Conservation (phyloP, 768 basidiomycete genomes). For the Leccinellum luteum region DNA sequence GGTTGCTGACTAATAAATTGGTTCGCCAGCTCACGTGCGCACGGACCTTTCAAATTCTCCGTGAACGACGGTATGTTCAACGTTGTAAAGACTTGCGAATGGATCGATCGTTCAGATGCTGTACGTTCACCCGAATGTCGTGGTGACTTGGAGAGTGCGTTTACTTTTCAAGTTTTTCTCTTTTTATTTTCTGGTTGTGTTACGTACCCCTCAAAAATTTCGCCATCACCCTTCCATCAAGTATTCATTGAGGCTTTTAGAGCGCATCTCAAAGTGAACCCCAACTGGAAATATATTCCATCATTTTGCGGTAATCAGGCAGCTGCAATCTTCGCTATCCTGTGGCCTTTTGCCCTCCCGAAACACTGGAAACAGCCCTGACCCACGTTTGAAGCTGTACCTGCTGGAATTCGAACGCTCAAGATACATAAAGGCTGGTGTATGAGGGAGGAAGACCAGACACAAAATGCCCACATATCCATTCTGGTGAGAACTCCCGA, state of each 20-base stretch:
- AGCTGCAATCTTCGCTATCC: conserved; percentile 6
- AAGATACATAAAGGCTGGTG: conserved; percentile 18
- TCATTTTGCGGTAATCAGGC: conserved; percentile 1
- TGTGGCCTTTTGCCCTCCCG: conserved; percentile 18
- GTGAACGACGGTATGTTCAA: neutral
- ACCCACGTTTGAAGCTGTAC: conserved; percentile 12
- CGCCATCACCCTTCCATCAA: neutral
- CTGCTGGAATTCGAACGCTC: conserved; percentile 1
- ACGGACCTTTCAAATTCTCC: conserved; percentile 22
- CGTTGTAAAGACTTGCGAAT: neutral
- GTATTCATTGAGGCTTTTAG: conserved; percentile 4
- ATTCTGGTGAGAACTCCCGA: conserved; percentile 28
- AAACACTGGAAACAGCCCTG: neutral
- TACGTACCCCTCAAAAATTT: conserved; percentile 12
- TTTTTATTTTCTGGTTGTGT: neutral
- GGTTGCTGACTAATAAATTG: conserved; percentile 26
- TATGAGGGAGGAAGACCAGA: conserved; percentile 1
- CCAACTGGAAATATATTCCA: conserved; percentile 1
- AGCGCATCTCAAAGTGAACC: neutral
- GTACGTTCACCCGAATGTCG: neutral
- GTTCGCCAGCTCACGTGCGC: conserved; percentile 16
- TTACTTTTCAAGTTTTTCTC: neutral
- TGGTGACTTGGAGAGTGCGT: conserved; percentile 9
- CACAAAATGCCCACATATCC: conserved; percentile 28
- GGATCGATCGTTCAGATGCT: conserved; percentile 5